These are phyloP conservation scores for Lasiosphaeria hispida DNA, from an alignment of 495 filamentous ascomycete species.

Conservation along the genomic window DNA sequence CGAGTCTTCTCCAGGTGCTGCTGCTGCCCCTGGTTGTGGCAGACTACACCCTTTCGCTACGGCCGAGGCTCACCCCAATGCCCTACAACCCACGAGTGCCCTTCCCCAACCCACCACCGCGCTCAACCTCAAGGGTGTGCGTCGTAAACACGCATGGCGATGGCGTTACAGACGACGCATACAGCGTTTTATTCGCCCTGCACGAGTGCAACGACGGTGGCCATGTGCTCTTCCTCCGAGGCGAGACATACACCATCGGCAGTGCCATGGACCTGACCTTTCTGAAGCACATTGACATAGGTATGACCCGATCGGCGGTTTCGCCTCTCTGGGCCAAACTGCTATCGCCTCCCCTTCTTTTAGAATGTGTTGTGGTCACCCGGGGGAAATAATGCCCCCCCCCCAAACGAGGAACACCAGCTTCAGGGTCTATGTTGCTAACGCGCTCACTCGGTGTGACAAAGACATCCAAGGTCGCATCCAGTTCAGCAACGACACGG, in stretches of 20 bases:
- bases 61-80: conserved; percentile 26
- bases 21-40: background rate
- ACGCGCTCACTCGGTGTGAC: background rate
- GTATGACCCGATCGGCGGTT: conserved; percentile 16
- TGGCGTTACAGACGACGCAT: conserved; percentile 56
- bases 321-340: too few species aligned
- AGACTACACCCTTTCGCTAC: conserved; percentile 15
- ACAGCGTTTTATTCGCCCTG: conserved; percentile 52
- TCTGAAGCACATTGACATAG: conserved; percentile 60
- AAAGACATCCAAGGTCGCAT: conserved; percentile 25
- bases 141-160: conserved; percentile 36
- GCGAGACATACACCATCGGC: conserved; percentile 56
- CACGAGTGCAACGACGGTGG: conserved; percentile 66
- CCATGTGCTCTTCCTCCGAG: conserved; percentile 57
- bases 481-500: conserved; percentile 60
- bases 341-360: too few species aligned
- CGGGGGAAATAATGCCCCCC: too few species aligned
- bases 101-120: conserved; percentile 21
- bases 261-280: conserved; percentile 65
- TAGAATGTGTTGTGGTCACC: too few species aligned
- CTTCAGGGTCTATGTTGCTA: background rate
- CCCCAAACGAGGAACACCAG: too few species aligned
- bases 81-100: conserved; percentile 28
- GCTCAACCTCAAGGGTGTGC: conserved; percentile 25
- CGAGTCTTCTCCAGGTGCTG: conserved; percentile 1